Base-by-base conservation (phyloP, 805 yeast species). In the Kuraishia hungarica region DNA sequence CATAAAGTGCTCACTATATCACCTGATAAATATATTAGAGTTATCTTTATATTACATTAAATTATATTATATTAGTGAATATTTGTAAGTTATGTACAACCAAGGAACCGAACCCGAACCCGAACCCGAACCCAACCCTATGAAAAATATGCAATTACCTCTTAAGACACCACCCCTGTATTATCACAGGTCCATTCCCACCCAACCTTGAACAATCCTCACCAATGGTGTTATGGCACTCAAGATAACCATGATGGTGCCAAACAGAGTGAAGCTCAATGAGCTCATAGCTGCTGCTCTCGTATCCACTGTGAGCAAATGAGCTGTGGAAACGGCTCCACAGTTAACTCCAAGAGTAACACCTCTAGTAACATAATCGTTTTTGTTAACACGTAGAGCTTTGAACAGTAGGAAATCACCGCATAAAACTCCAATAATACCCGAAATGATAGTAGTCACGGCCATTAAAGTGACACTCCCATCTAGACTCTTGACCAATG, bases 321-420 rank as follows among this genome's bases (percentile, higher is more conserved):
- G 86, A 0, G 93, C 92, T 2, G 96, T 86, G 2, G 91, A 89
- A 53, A 88, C 86, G 1, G 96, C 96, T 10, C 92, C 89, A 63
- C 92, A 86, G 63, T 85, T 86, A 53, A 86, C 77, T 3, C 96
- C 96, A 52, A 87, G 69, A 0, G 90, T 83, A 20, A 87, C 81
- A 2, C 96, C 96, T 58, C 91, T 69, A 0, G 90, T 84, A 7
- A 88, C 84, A 63, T 79, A 87, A 64, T 88, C 94, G 60, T 80
- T 78, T 29, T 77, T 75, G 6, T 81, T 74, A 6, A 88, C 74
- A 46, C 84, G 64, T 29, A 86, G 64, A 21, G 73, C 59, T 35
- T 59, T 62, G 43, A 71, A 67, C 11, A 83, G 62, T 55, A 79
- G 67, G 28, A 81, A 74, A 52, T 85, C 89, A 6, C 86, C 87